phyloP scores from a whole-genome alignment of 2,329 filamentous ascomycete genomes.

The Stachybotrys chlorohalonatus region DNA sequence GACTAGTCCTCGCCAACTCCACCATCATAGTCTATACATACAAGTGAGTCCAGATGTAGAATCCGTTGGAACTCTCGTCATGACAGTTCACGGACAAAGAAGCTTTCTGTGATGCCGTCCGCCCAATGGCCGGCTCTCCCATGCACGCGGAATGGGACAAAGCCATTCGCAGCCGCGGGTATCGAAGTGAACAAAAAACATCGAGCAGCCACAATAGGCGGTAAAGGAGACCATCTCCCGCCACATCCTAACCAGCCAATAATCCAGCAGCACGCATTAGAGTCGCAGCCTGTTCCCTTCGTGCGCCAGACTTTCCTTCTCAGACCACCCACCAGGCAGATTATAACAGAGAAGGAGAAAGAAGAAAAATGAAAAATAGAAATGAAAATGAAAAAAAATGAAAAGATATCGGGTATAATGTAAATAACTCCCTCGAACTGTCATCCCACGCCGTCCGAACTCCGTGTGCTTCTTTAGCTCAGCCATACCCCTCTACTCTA shows the following conservation, averaged over 20 bases:
- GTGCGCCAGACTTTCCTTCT: constrained; percentile 1
- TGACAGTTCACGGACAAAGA: background rate
- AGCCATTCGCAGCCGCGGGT: background rate
- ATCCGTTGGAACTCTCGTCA: background rate
- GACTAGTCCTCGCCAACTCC: too few relatives aligned
- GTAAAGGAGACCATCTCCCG: background rate
- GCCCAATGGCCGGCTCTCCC: background rate
- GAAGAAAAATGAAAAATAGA: too few relatives aligned
- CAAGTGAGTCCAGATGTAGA: background rate
- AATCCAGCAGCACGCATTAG: background rate
- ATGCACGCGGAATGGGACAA: background rate
- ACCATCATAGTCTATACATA: background rate
- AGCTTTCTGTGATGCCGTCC: background rate
- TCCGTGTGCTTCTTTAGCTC: background rate
- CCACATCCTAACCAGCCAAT: background rate
- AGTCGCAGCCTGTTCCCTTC: too few relatives aligned
- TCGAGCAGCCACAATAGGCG: background rate
- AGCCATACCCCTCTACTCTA: background rate
- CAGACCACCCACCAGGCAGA: constrained; percentile 11
- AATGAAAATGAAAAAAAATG: background rate
- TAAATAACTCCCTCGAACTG: constrained; percentile 9
- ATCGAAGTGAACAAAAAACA: background rate
- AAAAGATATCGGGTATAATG: constrained; percentile 22
- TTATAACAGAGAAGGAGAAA: too few relatives aligned
- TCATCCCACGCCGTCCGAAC: background rate